Conservation (phyloP, 2,329 filamentous ascomycete genomes). For the Pseudogymnoascus sp. region DNA sequence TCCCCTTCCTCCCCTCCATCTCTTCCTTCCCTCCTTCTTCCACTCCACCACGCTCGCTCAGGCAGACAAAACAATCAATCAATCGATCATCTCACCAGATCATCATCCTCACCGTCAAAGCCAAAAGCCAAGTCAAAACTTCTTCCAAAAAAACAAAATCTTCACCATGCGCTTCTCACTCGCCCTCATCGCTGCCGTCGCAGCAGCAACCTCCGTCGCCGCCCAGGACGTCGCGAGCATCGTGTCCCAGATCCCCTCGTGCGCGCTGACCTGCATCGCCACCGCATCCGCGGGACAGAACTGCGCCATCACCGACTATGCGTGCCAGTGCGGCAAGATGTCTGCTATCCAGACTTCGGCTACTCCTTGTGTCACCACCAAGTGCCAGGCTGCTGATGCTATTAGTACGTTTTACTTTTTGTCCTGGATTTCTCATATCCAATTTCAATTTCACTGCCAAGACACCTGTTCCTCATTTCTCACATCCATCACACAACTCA, state of each 20-base stretch:
- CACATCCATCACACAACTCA: no score
- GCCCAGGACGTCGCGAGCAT: not conserved
- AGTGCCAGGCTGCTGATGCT: not conserved
- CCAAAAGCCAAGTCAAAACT: constrained; percentile 2
- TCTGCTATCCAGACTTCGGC: not conserved
- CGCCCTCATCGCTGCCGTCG: constrained; percentile 8
- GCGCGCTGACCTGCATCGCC: constrained; percentile 1
- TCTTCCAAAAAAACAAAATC: not conserved
- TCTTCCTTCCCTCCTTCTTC: not conserved
- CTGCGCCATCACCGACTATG: not conserved
- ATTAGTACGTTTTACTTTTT: not conserved
- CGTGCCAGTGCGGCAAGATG: not conserved
- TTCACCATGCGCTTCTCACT: constrained; percentile 5
- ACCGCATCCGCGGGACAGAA: not conserved
- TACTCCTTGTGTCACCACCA: not conserved
- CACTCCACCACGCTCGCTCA: not conserved
- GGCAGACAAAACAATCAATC: not conserved
- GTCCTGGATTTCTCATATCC: not conserved
- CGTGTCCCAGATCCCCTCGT: constrained; percentile 3
- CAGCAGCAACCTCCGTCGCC: not conserved
- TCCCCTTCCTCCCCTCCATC: not conserved
- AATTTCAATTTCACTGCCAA: not conserved
- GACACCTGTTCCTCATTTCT: not conserved
- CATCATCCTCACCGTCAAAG: not conserved
- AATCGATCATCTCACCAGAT: not conserved